Base-by-base conservation (phyloP, 2,329 filamentous ascomycete genomes). In the Cryoendolithus antarcticus region DNA sequence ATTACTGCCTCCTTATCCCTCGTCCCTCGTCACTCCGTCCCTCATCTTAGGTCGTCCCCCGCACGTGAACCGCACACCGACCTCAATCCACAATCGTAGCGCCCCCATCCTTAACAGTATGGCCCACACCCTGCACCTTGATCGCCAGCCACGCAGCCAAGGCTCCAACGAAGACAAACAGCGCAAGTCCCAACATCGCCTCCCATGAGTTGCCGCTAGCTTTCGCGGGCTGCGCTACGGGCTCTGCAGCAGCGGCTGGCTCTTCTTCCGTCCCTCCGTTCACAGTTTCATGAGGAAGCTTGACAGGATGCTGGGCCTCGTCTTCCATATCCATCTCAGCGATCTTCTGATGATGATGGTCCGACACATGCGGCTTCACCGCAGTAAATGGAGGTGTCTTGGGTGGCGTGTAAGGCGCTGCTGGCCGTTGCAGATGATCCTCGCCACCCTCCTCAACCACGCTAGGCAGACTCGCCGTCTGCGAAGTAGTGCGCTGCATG, bases 331-430 rank as follows among this genome's bases (percentile, higher is more conserved):
- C 43, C 28, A 41, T 37, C 21, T 46, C 40, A 5, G 41, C 39
- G 9, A 27, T 27, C 6, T 30, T 29, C 4, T 33, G 32, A 27
- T 40, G 38, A 6, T 40, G 38, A 27, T 37, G 38, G 9, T 28
- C 21, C 6, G 19, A 28, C 10, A 9, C 19, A 11, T 35, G 33
- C 11, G 13, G 6, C 12, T 12, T 13, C 8, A 12, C 8, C 4
- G 24, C n/a, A n/a, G 46, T 44, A 39, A 55, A 50, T 13, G 50
- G 47, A 2, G 56, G 56, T 13, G 56, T 60, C 48, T 57, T 44
- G 1, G 57, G 56, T 15, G 56, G 56, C 9, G 57, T 59, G 2
- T 56, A 52, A 2, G 51, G 54, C 21, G 45, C 49, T 7, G 45
- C 46, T 6, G 48, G 51, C 31, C 47, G 37, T 13, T 12, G 21